phyloP scores from a whole-genome alignment of 768 basidiomycete genomes.

The Termitomyces titanicus region DNA sequence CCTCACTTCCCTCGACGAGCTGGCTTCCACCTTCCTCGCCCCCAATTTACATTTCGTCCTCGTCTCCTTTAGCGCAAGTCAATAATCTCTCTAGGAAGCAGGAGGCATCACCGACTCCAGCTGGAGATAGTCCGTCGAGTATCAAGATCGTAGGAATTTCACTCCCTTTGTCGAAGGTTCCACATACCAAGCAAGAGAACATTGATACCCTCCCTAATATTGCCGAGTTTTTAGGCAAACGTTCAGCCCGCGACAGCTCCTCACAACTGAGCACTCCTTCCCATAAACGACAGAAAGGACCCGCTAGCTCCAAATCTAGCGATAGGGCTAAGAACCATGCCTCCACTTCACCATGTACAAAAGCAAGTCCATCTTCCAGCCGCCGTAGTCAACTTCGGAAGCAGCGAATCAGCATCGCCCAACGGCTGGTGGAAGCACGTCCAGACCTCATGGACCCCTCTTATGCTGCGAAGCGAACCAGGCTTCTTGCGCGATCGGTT shows the following conservation, averaged over 20 bases:
- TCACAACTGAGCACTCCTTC: neutral
- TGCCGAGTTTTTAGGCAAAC: neutral
- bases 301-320: neutral
- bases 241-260: neutral
- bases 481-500: slow-evolving; percentile 13
- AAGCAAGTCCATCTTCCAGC: neutral
- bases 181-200: neutral
- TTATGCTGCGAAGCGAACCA: slow-evolving; percentile 24
- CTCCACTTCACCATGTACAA: neutral
- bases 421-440: slow-evolving; percentile 39
- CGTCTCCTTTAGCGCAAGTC: slow-evolving; percentile 10
- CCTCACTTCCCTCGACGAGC: slow-evolving; percentile 1
- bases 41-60: neutral
- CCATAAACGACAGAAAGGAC: neutral
- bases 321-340: neutral
- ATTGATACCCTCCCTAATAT: neutral
- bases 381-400: slow-evolving; percentile 13
- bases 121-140: neutral
- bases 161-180: neutral
- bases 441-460: slow-evolving; percentile 37
- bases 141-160: neutral
- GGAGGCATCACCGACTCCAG: neutral
- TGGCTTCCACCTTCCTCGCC: neutral
- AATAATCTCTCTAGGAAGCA: slow-evolving; percentile 3
- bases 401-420: slow-evolving; percentile 28